These are phyloP conservation scores for Kodamaea alishanica DNA, from an alignment of 1,139 yeast genomes.

Conservation along the genomic window DNA sequence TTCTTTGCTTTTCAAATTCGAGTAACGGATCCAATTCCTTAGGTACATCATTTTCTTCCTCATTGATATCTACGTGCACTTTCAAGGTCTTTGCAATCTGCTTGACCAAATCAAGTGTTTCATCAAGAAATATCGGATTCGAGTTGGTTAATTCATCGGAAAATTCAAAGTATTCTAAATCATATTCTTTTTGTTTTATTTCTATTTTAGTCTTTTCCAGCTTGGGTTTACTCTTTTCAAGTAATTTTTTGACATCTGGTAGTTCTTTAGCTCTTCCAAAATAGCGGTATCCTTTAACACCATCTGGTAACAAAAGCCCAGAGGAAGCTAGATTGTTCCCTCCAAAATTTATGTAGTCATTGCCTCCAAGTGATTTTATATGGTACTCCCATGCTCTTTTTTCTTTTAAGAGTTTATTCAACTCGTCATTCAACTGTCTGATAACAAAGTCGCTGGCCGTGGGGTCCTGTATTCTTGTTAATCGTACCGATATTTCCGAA, in stretches of 20 bases:
- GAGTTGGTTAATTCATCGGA: conserved; percentile 23
- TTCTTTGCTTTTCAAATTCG: conserved; percentile 22
- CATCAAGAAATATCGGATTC: conserved; percentile 2
- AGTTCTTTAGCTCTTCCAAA: conserved; percentile 83
- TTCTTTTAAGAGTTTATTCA: conserved; percentile 20
- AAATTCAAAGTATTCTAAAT: conserved; percentile 45
- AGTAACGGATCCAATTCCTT: conserved; percentile 12
- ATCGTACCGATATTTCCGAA: conserved; percentile 58
- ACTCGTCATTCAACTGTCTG: conserved; percentile 55
- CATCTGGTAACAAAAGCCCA: conserved; percentile 20
- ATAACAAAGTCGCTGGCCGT: conserved; percentile 57
- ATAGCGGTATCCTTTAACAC: conserved; percentile 58
- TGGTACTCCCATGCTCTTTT: conserved; percentile 73
- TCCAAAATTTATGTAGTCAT: conserved; percentile 13
- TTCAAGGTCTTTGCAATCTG: conserved; percentile 5
- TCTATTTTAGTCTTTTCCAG: conserved; percentile 13
- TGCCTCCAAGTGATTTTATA: conserved; percentile 35
- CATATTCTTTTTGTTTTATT: conserved; percentile 19
- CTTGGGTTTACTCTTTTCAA: conserved; percentile 23
- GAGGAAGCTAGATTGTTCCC: conserved; percentile 18
- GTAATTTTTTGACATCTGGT: conserved; percentile 63
- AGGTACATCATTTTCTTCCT: background rate
- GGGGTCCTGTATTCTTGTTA: conserved; percentile 63
- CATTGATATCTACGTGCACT: background rate
- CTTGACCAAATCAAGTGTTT: conserved; percentile 9